Evolutionary conservation across 2,329 filamentous ascomycete genomes (phyloP).

Genomic region (Cladosporium velox): DNA sequence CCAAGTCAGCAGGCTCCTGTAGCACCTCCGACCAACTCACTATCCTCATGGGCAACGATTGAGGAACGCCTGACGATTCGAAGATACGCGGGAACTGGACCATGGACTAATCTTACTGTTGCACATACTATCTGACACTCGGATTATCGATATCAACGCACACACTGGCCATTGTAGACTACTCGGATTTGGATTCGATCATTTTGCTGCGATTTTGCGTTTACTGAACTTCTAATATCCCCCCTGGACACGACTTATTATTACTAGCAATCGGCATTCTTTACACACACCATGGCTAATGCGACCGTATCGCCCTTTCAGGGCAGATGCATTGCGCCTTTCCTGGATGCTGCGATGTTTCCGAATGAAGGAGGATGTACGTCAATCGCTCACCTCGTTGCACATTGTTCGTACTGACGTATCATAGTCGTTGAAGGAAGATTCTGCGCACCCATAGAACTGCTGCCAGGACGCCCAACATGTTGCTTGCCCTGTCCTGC

Average conservation of each 20-base stretch:
- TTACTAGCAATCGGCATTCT: background rate
- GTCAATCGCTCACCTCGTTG: constrained; percentile 34
- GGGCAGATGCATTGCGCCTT: constrained; percentile 64
- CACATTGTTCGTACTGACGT: constrained; percentile 35
- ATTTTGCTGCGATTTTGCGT: background rate
- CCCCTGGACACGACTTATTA: background rate
- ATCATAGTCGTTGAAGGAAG: constrained; percentile 56
- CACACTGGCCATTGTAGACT: background rate
- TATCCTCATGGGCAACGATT: background rate
- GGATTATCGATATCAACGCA: background rate
- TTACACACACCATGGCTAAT: constrained; percentile 12
- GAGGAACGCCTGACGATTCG: constrained; percentile 4
- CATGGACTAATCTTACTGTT: constrained; percentile 10
- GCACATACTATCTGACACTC: background rate
- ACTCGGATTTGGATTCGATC: background rate
- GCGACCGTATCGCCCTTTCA: constrained; percentile 14
- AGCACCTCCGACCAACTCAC: constrained; percentile 2
- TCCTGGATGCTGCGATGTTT: constrained; percentile 65
- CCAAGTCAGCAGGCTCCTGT: constrained; percentile 14
- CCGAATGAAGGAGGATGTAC: constrained; percentile 66
- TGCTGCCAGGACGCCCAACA: constrained; percentile 50
- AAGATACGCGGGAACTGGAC: background rate
- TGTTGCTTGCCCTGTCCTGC: constrained; percentile 93
- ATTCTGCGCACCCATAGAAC: constrained; percentile 55
- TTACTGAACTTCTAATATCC: background rate